Evolutionary conservation across 495 filamentous ascomycete species (phyloP).

Genomic region (Trichoderma gamsii): DNA sequence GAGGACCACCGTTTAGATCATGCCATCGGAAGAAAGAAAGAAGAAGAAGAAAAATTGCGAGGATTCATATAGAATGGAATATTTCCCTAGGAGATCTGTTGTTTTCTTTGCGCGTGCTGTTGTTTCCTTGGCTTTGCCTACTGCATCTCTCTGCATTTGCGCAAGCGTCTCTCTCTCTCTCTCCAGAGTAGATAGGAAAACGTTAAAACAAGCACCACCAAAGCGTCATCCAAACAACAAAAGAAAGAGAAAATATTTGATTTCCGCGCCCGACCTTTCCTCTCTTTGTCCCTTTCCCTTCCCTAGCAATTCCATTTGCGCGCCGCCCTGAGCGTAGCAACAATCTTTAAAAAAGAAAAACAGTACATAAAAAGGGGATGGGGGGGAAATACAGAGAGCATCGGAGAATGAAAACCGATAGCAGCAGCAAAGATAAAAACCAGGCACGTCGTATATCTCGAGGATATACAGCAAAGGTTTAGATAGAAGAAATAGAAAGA

Average conservation of each 20-base stretch:
- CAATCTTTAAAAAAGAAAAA: constrained; percentile 1
- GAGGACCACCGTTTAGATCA: background rate
- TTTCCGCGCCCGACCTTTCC: too few species aligned
- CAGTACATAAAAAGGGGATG: background rate
- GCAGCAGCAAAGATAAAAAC: background rate
- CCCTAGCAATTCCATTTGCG: constrained; percentile 1
- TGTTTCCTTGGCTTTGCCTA: background rate
- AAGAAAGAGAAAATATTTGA: too few species aligned
- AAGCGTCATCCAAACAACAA: background rate
- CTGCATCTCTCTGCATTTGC: too few species aligned
- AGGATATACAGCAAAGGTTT: background rate
- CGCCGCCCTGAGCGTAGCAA: constrained; percentile 10
- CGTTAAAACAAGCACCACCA: background rate
- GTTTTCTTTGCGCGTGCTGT: background rate
- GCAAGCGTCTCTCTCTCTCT: background rate
- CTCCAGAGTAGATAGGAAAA: background rate
- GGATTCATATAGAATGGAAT: constrained; percentile 1
- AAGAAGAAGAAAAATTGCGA: background rate
- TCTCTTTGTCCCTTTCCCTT: background rate
- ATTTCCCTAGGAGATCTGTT: background rate
- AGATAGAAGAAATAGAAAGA: background rate
- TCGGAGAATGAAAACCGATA: background rate
- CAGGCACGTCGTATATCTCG: background rate
- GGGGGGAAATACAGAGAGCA: background rate
- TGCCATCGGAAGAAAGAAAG: background rate